phyloP scores from a whole-genome alignment of 495 filamentous ascomycete species.

The Pyronema domesticum region DNA sequence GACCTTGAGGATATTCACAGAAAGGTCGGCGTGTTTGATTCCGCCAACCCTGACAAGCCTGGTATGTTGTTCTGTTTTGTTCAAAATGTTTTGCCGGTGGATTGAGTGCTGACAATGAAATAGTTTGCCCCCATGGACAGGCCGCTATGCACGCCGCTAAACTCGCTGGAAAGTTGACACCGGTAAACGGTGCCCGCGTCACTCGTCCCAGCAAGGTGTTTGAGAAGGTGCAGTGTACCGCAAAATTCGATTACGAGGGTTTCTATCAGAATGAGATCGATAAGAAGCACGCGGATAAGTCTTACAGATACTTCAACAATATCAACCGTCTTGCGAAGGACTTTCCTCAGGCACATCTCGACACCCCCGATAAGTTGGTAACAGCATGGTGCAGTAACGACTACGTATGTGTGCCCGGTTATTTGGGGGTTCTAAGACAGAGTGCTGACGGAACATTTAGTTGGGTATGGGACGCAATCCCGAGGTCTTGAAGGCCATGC shows the following conservation, averaged over 20 bases:
- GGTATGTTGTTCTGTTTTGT: neutral
- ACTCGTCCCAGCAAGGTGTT: constrained; percentile 27
- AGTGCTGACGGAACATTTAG: too few species aligned
- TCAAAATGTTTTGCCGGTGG: too few species aligned
- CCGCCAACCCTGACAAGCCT: constrained; percentile 12
- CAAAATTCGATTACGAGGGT: constrained; percentile 70
- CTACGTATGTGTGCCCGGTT: constrained; percentile 31
- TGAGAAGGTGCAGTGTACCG: neutral
- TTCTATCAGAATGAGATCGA: constrained; percentile 81
- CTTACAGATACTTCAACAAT: constrained; percentile 99
- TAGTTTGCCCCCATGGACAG: constrained; percentile 21
- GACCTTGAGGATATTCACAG: constrained; percentile 19
- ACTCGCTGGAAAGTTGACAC: constrained; percentile 12
- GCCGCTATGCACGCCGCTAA: constrained; percentile 20
- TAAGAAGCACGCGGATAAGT: constrained; percentile 99
- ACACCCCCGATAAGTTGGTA: constrained; percentile 63
- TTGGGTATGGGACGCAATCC: constrained; percentile 91
- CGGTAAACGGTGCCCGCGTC: constrained; percentile 6
- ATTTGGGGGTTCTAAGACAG: too few species aligned
- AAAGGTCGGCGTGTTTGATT: constrained; percentile 20
- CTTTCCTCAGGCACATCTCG: constrained; percentile 86
- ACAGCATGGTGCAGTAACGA: constrained; percentile 99
- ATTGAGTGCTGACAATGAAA: neutral
- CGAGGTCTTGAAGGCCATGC: constrained; percentile 77
- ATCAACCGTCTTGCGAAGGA: constrained; percentile 96